Evolutionary conservation across 2,329 filamentous ascomycete species (phyloP), one percentile per base, ranked within the genome.

Genomic region (Diplocarpon mali): DNA sequence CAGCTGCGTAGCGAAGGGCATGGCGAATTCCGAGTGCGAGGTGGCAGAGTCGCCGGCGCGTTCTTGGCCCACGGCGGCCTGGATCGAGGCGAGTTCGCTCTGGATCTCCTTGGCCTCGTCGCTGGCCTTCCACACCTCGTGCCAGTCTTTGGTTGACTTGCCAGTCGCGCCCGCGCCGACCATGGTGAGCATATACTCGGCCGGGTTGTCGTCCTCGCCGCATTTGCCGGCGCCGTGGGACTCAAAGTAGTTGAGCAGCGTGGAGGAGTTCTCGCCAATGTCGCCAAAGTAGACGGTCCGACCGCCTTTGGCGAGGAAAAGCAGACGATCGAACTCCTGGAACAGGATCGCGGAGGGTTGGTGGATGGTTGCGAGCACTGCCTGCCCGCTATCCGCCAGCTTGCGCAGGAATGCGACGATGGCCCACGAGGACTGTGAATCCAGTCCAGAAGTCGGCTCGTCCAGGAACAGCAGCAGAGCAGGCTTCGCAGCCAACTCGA

Each of bases 291-390:
- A 92, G 35, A 90, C 82, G 2, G 84, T 88, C 60, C 71, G 76
- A 44, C 85, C 85, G 44, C 85, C 85, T 58, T 78, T 81, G 29
- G 81, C 80, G 14, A 92, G 68, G 68, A 92, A 86, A 16, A 90
- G 70, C 3, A 92, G 73, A 43, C 83, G 76, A 57, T 92, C 85
- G 60, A 92, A 95, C 48, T 86, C 82, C 63, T 95, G 85, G 69
- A 95, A 95, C 38, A 95, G 72, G 74, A 94, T 88, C 20, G 89
- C 88, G 16, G 85, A 92, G 10, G 90, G 90, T 64, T 96, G 90
- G 64, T 96, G 90, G 47, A 95, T 95, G 1, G 90, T 95, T 66
- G 88, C 94, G 12, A 95, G 76, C 62, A 95, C 85, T 40, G 90
- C 89, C 62, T 93, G 87, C 12, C 90, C 89, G 52, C 80, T 85